Evolutionary conservation across 2,329 filamentous ascomycete genomes (phyloP), one percentile per base, ranked within the genome.

Genomic region (Pestalotiopsis fici): DNA sequence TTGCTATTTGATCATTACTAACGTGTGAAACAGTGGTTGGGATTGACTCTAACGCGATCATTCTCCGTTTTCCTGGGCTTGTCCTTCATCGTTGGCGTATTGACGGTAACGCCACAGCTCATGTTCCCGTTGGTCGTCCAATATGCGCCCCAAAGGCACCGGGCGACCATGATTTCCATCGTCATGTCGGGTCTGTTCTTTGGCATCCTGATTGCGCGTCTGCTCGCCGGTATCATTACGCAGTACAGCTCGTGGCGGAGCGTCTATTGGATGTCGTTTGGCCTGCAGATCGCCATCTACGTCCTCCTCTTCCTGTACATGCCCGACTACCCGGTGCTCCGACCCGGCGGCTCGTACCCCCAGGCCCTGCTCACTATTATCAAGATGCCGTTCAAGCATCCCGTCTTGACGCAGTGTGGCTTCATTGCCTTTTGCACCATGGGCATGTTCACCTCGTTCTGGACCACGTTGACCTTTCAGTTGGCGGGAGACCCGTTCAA

Each of bases 121-220:
- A 93, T 96, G 91, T 88, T 96, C 18, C 93, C 93, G 0, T 83
- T 96, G 0, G 92, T 95, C 0, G 91, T 92, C 2, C 92, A 95
- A 73, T 88, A 95, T 21, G 92, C 93, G 0, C 92, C 93, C 0
- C 83, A 88, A 0, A 81, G 90, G 55, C 87, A 90, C 31, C 88
- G 91, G 13, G 91, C 92, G 0, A 87, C 89, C 28, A 88, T 91
- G 13, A 83, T 95, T 4, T 90, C 91, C 5, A 88, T 95, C 67
- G 90, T 95, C 7, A 90, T 92, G 2, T 93, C 91, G 0, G 93
- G 93, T 1, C 82, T 95, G 1, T 86, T 93, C 56, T 86, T 95
- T 1, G 93, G 93, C 18, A 88, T 96, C 70, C 84, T 97, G 2
- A 82, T 95, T 65, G 93, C 93, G 0, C 89, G 93, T 2, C 83